Percentiles rank a stretch among this genome's conserved stretches.
These are phyloP conservation scores for Tolypocladium album DNA, from an alignment of 2,329 filamentous ascomycete species.

Conservation along the genomic window DNA sequence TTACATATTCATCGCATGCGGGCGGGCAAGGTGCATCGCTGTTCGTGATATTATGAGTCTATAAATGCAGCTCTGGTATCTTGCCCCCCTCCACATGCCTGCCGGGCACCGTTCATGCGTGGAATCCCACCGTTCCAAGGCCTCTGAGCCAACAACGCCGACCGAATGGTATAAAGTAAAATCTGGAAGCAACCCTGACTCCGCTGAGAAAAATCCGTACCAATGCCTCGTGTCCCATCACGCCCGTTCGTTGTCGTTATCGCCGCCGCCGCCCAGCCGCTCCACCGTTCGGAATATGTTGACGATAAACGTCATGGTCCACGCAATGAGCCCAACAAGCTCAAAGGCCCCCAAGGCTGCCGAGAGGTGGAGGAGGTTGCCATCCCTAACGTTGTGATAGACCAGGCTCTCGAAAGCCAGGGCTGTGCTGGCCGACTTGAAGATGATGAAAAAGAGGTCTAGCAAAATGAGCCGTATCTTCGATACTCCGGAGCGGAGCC, in stretches of 20 bases:
- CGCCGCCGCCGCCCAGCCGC: conserved; percentile 45
- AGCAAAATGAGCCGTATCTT: conserved; percentile 86
- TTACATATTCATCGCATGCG: neutral
- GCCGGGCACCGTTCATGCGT: neutral
- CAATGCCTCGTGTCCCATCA: conserved; percentile 2
- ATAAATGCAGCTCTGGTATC: neutral
- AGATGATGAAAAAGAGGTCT: conserved; percentile 94
- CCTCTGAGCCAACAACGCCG: neutral
- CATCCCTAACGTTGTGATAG: conserved; percentile 30
- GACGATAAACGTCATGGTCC: conserved; percentile 81
- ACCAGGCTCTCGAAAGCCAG: conserved; percentile 81
- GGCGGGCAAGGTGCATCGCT: neutral
- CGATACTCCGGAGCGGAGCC: conserved; percentile 68
- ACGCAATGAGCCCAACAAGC: conserved; percentile 73
- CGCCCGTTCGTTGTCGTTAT: conserved; percentile 24
- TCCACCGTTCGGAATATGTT: conserved; percentile 66
- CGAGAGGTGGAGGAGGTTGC: conserved; percentile 39
- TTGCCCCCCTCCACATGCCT: neutral
- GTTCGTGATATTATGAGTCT: neutral
- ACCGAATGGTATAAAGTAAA: neutral
- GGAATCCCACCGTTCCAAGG: neutral
- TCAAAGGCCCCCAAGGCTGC: conserved; percentile 69
- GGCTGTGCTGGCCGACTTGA: conserved; percentile 86
- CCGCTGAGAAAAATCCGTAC: neutral
- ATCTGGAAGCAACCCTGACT: neutral